Evolutionary conservation across 768 basidiomycete species (phyloP), one percentile per base, ranked within the genome.

Genomic region (Tulasnella sp.): DNA sequence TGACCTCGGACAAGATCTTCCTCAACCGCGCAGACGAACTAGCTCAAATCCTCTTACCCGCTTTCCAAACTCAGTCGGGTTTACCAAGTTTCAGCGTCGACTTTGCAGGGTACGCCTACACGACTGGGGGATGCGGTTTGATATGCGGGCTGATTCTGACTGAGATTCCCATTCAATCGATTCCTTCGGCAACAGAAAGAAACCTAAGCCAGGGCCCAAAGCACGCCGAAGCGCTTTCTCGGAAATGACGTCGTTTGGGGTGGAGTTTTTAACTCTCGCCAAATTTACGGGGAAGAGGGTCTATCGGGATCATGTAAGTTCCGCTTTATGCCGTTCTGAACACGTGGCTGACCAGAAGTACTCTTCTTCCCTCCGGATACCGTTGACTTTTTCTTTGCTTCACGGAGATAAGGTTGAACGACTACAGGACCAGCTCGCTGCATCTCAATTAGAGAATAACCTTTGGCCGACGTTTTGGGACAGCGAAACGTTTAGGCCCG

Each of bases 241-340:
- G 0, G 96, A 98, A 85, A 91, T 95, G 58, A 93, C 91, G 4
- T 94, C 91, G 64, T 87, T 93, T 79, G 94, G 96, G 84, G 84
- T 97, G 77, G 96, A 97, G 85, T 94, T 95, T 84, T 89, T 92
- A 78, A 96, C 96, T 82, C 89, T 97, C 3, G 93, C 93, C 1
- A 92, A 93, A 81, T 85, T 92, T 11, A 96, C 94, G 1, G 93
- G 93, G 2, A 92, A 93, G 82, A 88, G 89, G 77, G 34, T 69
- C 28, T 69, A 69, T 37, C n/a, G 28, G 64, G 64, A 69, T 28
- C 64, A 22, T 31, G 64, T 54, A 54, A 2, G 54, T 54, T 3
- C 3, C 9, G 24, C n/a, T 54, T n/a, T 46, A 46, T 20, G 16
- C 46, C 46, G 18, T 14, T 46, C 18, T 14, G 16, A 46, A 46